These are phyloP conservation scores for Colletotrichum eleusines DNA, from an alignment of 2,329 filamentous ascomycete species.

Conservation along the genomic window DNA sequence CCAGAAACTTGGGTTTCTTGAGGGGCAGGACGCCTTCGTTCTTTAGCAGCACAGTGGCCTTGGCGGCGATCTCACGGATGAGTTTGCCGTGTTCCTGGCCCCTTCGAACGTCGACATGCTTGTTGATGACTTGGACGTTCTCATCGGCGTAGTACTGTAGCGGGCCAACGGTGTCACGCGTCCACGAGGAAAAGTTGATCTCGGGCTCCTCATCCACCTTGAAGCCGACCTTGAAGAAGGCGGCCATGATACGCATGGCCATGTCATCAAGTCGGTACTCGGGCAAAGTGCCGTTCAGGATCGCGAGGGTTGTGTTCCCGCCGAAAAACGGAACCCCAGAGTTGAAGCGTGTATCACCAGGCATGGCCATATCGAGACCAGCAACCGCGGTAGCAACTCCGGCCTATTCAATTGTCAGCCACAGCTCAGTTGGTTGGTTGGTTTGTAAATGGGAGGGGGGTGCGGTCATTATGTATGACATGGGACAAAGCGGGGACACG, in stretches of 20 bases:
- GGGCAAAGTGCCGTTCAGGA: slow-evolving; percentile 90
- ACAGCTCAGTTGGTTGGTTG: background rate
- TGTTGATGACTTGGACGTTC: slow-evolving; percentile 77
- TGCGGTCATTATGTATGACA: background rate
- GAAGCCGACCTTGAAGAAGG: slow-evolving; percentile 75
- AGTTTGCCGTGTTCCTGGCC: slow-evolving; percentile 72
- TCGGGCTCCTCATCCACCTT: slow-evolving; percentile 59
- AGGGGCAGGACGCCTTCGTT: slow-evolving; percentile 83
- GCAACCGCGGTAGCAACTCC: slow-evolving; percentile 75
- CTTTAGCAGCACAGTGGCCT: slow-evolving; percentile 90
- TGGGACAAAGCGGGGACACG: background rate
- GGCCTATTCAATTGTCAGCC: slow-evolving; percentile 66
- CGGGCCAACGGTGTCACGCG: slow-evolving; percentile 78
- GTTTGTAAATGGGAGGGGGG: no score
- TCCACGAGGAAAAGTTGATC: slow-evolving; percentile 93
- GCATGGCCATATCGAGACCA: slow-evolving; percentile 90
- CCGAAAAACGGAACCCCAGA: slow-evolving; percentile 83
- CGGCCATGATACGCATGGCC: slow-evolving; percentile 83
- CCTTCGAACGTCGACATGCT: slow-evolving; percentile 84
- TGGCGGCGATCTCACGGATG: slow-evolving; percentile 82
- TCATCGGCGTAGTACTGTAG: slow-evolving; percentile 72
- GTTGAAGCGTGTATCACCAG: slow-evolving; percentile 83
- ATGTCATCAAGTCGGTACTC: slow-evolving; percentile 93
- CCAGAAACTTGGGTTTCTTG: slow-evolving; percentile 80
- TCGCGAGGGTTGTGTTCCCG: slow-evolving; percentile 85